Evolutionary conservation across 1,139 yeast genomes (phyloP), one percentile per base, ranked within the genome.

Genomic region (Yamadazyma buinensis): DNA sequence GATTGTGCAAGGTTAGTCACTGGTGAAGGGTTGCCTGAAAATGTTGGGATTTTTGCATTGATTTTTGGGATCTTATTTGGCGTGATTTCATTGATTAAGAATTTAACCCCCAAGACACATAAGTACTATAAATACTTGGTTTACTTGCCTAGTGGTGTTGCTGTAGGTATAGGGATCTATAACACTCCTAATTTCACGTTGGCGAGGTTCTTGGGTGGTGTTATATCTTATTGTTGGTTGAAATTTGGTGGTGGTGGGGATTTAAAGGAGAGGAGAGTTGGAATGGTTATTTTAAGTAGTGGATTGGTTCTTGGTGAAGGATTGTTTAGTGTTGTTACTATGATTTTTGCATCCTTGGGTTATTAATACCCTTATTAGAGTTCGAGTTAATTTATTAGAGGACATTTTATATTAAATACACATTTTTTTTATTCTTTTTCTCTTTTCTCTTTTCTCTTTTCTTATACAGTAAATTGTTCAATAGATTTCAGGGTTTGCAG

Each of bases 221-320:
- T 84, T n/a, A 57, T 81, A 27, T 77, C 92, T 1, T 77, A 72
- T 46, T 48, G 65, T 44, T 84, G 90, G 86, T 45, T 78, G 41
- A 61, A 59, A 24, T 48, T 47, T 25, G 25, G 25, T 7, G 7
- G 7, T 5, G 12, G 14, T 23, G 19, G 19, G 19, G 62, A 66
- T 22, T 39, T 54, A 7, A 55, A 56, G 14, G 56, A 59, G 31
- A 72, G 73, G 11, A 73, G 72, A 41, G 84, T 90, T 1, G 72
- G 72, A 32, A 72, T 87, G 78, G 86, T 90, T 42, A 88, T 92
- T 17, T 79, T 86, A 46, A 86, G 96, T 48, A 83, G 95, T 50
- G 98, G 98, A 0, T 66, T 92, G 43, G 95, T 92, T 2, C 64
- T 92, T 24, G 98, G 98, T 12, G 98, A 92, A 57, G 97, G 98